These are phyloP conservation scores for Mortierella antarctica DNA, from an alignment of 192 early-diverging fungal species.

Conservation along the genomic window DNA sequence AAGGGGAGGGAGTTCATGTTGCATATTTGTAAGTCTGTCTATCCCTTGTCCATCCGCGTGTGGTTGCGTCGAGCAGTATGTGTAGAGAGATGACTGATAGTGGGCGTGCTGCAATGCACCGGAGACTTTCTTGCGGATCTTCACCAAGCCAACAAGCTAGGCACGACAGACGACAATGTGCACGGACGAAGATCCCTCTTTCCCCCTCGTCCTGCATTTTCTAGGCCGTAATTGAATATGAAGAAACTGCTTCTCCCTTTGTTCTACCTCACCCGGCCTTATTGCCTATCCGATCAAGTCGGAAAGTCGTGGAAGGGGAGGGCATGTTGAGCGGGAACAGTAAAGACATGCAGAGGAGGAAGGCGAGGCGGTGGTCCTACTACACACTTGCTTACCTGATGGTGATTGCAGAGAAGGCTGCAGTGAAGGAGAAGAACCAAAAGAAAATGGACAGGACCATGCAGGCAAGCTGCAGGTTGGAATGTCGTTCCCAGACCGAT, in stretches of 20 bases:
- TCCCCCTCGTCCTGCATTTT: not conserved
- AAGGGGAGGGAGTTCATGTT: too few relatives aligned
- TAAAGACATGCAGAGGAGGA: not conserved
- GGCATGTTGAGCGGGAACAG: not conserved
- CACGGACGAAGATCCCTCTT: not conserved
- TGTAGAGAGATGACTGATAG: too few relatives aligned
- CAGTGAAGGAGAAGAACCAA: conserved; percentile 53
- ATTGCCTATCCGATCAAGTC: too few relatives aligned
- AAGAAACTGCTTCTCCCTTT: too few relatives aligned
- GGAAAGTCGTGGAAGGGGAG: not conserved
- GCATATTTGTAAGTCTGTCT: too few relatives aligned
- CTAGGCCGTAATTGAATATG: conserved; percentile 2
- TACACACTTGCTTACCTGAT: conserved; percentile 15
- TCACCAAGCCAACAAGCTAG: too few relatives aligned
- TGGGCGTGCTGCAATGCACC: too few relatives aligned
- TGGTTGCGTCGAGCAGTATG: too few relatives aligned
- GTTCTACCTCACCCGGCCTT: too few relatives aligned
- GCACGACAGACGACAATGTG: too few relatives aligned
- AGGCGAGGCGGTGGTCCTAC: not conserved
- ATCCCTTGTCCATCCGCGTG: too few relatives aligned
- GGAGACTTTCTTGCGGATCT: too few relatives aligned
- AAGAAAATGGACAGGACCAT: conserved; percentile 55
- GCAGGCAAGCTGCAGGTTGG: conserved; percentile 38
- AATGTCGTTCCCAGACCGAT: conserved; percentile 56
- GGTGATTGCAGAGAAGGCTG: conserved; percentile 38